Evolutionary conservation across 2,329 filamentous ascomycete genomes (phyloP), one percentile per base, ranked within the genome.

Genomic region (Xylariaceae sp.): DNA sequence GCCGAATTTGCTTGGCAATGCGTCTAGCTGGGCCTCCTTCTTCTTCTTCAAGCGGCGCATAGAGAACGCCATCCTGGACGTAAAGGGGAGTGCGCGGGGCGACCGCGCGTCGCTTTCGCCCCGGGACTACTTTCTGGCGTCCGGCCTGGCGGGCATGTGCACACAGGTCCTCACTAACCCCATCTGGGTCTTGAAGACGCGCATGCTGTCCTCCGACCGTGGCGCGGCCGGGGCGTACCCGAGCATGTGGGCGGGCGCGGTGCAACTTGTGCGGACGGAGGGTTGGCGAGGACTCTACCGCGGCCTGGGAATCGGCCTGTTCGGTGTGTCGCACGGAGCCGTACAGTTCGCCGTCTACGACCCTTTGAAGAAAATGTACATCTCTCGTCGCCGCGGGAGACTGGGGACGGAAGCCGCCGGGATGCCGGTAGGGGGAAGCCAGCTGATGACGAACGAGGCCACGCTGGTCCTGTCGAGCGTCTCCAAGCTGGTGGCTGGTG

Each of bases 281-380:
- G 92, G 92, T 2, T 41, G 81, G 18, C 63, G 68, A 9, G 92
- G 90, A 0, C 92, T 96, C 57, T 97, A 96, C 63, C 82, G 88
- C 16, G 92, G 92, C 3, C 74, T 96, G 3, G 70, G 84, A 5
- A 85, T 94, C 14, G 85, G 86, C 28, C 69, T 95, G 23, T 73
- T 96, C 41, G 90, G 90, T 11, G 88, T 96, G 23, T 83, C 81
- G 43, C 92, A 98, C 61, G 90, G 90, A 28, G 89, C 90, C 3
- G 82, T 98, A 17, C 92, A 97, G 62, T 98, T 98, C 61, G 87
- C 88, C 64, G 87, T 92, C 14, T 98, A 98, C 63, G 92, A 98
- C 60, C 75, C 78, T 0, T 55, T 74, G 14, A 78, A 78, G 63
- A 63, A 69, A 36, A 50, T 70, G 41, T 79, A 83, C 50, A 68